phyloP scores from a whole-genome alignment of 1,284 basidiomycete genomes.

The Marasmius tenuissimus region DNA sequence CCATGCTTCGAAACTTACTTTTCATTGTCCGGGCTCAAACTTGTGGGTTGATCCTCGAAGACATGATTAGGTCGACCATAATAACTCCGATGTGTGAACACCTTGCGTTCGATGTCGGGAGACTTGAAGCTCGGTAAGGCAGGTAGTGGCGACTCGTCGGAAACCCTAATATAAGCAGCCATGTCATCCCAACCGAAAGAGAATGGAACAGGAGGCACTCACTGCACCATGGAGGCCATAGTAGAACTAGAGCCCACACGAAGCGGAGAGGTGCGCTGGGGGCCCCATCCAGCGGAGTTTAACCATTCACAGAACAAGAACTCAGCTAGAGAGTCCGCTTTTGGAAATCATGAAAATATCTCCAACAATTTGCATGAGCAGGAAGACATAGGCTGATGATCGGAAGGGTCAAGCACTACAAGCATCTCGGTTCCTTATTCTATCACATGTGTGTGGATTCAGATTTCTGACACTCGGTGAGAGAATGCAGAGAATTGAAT shows the following conservation, averaged over 20 bases:
- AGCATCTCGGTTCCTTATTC: no score
- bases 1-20: conserved; percentile 42
- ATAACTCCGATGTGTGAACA: conserved; percentile 75
- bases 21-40: conserved; percentile 77
- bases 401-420: background rate
- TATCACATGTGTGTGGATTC: no score
- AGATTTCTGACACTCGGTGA: background rate
- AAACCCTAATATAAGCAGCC: background rate
- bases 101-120: conserved; percentile 42
- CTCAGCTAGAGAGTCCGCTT: conserved; percentile 8
- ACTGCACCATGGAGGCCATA: background rate
- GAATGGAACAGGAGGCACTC: background rate
- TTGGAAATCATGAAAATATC: background rate
- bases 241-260: background rate
- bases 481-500: background rate
- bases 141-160: conserved; percentile 33
- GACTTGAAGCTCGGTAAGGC: conserved; percentile 50
- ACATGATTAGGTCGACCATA: conserved; percentile 65
- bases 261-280: background rate
- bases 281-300: background rate
- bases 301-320: background rate
- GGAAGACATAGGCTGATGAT: background rate
- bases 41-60: conserved; percentile 69
- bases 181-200: background rate
- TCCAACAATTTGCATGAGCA: background rate